phyloP scores from a whole-genome alignment of 2,329 filamentous ascomycete genomes.

The Trichoderma citrinoviride region DNA sequence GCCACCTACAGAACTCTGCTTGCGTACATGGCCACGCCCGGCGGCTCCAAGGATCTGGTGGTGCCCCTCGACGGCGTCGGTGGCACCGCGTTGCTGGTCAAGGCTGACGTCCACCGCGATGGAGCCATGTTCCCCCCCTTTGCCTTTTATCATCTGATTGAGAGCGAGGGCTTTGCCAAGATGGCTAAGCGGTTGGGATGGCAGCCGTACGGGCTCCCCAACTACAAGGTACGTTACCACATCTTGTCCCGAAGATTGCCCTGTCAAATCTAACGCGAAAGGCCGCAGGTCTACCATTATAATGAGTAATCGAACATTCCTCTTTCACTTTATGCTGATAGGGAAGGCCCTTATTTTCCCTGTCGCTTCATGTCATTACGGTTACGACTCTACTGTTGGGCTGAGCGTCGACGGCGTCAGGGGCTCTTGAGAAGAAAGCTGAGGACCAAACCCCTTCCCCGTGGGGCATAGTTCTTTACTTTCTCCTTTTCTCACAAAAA shows the following conservation, averaged over 20 bases:
- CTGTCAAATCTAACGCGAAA: conserved; percentile 21
- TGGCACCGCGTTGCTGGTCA: conserved; percentile 87
- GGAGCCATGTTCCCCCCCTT: conserved; percentile 99
- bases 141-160: conserved; percentile 92
- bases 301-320: conserved; percentile 61
- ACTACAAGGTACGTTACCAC: conserved; percentile 75
- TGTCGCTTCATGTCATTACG: conserved; percentile 16
- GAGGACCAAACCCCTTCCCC: neutral
- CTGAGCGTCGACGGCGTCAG: conserved; percentile 3
- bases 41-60: conserved; percentile 57
- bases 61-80: conserved; percentile 89
- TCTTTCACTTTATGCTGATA: neutral
- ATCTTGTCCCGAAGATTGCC: neutral
- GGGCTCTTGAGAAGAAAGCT: neutral
- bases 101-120: conserved; percentile 94
- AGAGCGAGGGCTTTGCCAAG: conserved; percentile 96
- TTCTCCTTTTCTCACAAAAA: neutral
- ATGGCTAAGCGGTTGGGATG: conserved; percentile 91
- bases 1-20: conserved; percentile 89
- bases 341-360: neutral
- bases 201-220: conserved; percentile 82
- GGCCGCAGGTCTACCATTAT: conserved; percentile 79
- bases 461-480: no score
- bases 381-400: conserved; percentile 15
- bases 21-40: conserved; percentile 70